phyloP scores from a whole-genome alignment of 2,329 filamentous ascomycete species.

The Xylaria sp. region DNA sequence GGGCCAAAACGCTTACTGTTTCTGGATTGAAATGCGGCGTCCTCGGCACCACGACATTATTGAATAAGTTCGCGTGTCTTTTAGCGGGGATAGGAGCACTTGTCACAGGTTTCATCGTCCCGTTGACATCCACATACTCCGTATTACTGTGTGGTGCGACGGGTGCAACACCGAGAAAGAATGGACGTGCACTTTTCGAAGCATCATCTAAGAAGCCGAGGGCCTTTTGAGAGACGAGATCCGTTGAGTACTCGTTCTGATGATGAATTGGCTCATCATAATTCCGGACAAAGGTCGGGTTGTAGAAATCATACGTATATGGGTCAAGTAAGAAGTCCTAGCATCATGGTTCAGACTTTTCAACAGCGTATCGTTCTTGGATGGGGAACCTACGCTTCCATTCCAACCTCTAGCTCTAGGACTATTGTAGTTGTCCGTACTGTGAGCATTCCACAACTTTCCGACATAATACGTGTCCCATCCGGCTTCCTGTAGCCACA shows the following conservation, averaged over 20 bases:
- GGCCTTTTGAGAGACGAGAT: constrained; percentile 63
- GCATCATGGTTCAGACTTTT: constrained; percentile 10
- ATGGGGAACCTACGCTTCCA: constrained; percentile 44
- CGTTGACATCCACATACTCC: constrained; percentile 42
- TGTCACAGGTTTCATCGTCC: constrained; percentile 49
- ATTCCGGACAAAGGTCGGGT: constrained; percentile 68
- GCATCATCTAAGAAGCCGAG: constrained; percentile 65
- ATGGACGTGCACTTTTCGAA: constrained; percentile 59
- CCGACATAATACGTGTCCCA: constrained; percentile 78
- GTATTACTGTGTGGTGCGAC: constrained; percentile 57
- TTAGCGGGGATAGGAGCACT: constrained; percentile 64
- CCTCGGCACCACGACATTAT: constrained; percentile 67
- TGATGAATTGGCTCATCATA: constrained; percentile 63
- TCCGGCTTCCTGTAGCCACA: constrained; percentile 74
- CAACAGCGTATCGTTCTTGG: neutral
- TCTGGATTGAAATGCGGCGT: constrained; percentile 73
- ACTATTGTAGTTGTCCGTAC: constrained; percentile 67
- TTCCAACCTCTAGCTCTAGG: constrained; percentile 65
- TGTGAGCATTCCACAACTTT: constrained; percentile 76
- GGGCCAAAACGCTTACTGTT: constrained; percentile 47
- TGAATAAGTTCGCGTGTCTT: constrained; percentile 69
- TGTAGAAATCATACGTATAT: constrained; percentile 71
- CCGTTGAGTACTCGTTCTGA: constrained; percentile 64
- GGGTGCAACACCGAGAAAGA: constrained; percentile 70
- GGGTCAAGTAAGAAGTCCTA: constrained; percentile 65